phyloP scores from a whole-genome alignment of 805 yeast species.

The Naumovozyma baii region DNA sequence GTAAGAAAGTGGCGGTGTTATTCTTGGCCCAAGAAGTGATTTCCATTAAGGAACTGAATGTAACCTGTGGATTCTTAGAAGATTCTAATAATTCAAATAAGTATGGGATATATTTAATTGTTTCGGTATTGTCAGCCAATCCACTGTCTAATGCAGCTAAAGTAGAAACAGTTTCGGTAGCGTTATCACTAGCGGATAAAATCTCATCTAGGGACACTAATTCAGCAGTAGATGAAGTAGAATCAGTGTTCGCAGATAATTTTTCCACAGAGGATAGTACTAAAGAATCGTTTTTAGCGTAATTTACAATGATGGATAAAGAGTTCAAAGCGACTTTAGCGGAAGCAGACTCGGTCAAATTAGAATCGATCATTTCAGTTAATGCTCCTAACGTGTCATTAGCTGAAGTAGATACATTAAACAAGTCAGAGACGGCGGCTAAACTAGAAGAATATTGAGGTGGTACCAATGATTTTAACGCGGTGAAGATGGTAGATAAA shows the following conservation, averaged over 20 bases:
- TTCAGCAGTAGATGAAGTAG: conserved; percentile 19
- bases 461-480: conserved; percentile 11
- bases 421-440: conserved; percentile 12
- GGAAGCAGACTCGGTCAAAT: conserved; percentile 15
- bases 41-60: conserved; percentile 18
- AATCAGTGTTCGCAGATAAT: conserved; percentile 12
- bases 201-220: conserved; percentile 17
- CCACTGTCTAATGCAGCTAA: conserved; percentile 13
- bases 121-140: conserved; percentile 8
- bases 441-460: conserved; percentile 8
- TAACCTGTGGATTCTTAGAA: conserved; percentile 18
- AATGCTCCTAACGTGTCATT: conserved; percentile 13
- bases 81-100: conserved; percentile 15
- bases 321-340: conserved; percentile 18
- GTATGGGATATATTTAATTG: conserved; percentile 16
- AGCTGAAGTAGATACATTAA: conserved; percentile 11
- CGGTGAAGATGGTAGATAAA: conserved; percentile 9
- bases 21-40: conserved; percentile 19
- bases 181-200: conserved; percentile 15
- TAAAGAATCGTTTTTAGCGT: conserved; percentile 13
- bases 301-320: conserved; percentile 10
- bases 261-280: conserved; percentile 12
- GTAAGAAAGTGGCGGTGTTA: conserved; percentile 13
- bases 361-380: conserved; percentile 11
- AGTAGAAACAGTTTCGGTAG: conserved; percentile 13